These are phyloP conservation scores for Peltaster fructicola DNA, from an alignment of 2,329 filamentous ascomycete species.

Conservation along the genomic window DNA sequence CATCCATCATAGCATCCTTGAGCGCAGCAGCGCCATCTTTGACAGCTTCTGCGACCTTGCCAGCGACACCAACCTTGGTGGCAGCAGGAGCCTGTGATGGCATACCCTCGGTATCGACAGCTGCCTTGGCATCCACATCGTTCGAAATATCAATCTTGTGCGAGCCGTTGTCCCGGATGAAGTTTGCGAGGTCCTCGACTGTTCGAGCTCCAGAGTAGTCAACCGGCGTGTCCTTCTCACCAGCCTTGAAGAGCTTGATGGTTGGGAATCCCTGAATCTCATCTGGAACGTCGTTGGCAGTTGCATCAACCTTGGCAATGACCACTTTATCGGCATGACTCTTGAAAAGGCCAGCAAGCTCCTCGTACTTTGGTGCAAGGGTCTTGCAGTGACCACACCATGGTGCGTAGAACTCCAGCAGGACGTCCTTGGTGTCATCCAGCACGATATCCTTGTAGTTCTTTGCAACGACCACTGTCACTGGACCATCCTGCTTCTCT, in stretches of 20 bases:
- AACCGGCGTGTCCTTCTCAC: constrained; percentile 66
- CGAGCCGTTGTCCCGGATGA: constrained; percentile 91
- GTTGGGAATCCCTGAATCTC: constrained; percentile 96
- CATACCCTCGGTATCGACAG: constrained; percentile 30
- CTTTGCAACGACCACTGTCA: constrained; percentile 78
- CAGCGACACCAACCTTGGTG: constrained; percentile 16
- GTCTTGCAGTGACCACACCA: constrained; percentile 57
- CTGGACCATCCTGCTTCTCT: constrained; percentile 78
- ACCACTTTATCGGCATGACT: constrained; percentile 40
- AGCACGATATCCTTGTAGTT: constrained; percentile 85
- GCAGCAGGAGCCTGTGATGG: constrained; percentile 29
- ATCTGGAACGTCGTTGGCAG: constrained; percentile 87
- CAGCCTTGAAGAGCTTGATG: constrained; percentile 94
- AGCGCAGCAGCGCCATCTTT: constrained; percentile 18
- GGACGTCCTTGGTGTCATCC: constrained; percentile 88
- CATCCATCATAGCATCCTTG: constrained; percentile 17
- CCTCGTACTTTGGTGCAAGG: constrained; percentile 50
- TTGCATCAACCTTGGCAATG: constrained; percentile 87
- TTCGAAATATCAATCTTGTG: constrained; percentile 63
- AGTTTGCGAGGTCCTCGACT: constrained; percentile 76
- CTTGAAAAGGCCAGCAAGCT: constrained; percentile 40
- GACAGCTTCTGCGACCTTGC: constrained; percentile 18
- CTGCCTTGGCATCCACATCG: too few species aligned
- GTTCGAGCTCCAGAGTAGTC: constrained; percentile 80
- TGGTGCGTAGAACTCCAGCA: constrained; percentile 95